phyloP scores from a whole-genome alignment of 176 grass and related monocot genomes.

The Hyparrhenia diplandra region DNA sequence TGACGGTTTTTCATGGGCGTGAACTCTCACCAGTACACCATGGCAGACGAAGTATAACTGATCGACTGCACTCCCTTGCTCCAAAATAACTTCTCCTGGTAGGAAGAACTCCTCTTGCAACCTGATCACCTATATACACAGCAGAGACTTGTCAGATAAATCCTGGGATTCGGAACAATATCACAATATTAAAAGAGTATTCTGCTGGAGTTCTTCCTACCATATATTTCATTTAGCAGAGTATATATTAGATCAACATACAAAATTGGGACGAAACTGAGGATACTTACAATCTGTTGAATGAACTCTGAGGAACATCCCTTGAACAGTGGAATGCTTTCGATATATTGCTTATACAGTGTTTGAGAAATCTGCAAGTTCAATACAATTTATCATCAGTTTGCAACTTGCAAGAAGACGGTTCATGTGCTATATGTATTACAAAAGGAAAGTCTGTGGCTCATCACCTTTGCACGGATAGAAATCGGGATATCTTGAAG shows the following conservation, averaged over 20 bases:
- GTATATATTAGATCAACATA: neutral
- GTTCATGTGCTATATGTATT: neutral
- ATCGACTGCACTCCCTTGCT: slow-evolving; percentile 85
- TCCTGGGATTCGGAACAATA: neutral
- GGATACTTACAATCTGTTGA: slow-evolving; percentile 83
- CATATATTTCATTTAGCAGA: neutral
- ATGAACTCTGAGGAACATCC: slow-evolving; percentile 95
- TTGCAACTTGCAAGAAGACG: slow-evolving; percentile 2
- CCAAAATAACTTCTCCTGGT: slow-evolving; percentile 89
- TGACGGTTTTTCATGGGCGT: neutral
- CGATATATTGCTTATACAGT: slow-evolving; percentile 69
- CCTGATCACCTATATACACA: slow-evolving; percentile 66
- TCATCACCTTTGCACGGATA: slow-evolving; percentile 78
- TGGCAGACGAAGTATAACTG: slow-evolving; percentile 96
- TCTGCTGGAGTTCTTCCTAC: neutral
- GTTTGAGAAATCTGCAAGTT: slow-evolving; percentile 84
- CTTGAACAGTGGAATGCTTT: slow-evolving; percentile 75
- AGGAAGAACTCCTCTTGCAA: slow-evolving; percentile 96
- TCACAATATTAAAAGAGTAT: neutral
- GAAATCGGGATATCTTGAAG: slow-evolving; percentile 93
- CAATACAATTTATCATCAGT: neutral
- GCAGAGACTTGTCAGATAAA: slow-evolving; percentile 10
- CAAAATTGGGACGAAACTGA: neutral
- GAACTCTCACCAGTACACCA: slow-evolving; percentile 63
- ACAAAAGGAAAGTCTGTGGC: neutral